phyloP scores from a whole-genome alignment of 805 yeast species.

The Sporopachydermia quercuum region DNA sequence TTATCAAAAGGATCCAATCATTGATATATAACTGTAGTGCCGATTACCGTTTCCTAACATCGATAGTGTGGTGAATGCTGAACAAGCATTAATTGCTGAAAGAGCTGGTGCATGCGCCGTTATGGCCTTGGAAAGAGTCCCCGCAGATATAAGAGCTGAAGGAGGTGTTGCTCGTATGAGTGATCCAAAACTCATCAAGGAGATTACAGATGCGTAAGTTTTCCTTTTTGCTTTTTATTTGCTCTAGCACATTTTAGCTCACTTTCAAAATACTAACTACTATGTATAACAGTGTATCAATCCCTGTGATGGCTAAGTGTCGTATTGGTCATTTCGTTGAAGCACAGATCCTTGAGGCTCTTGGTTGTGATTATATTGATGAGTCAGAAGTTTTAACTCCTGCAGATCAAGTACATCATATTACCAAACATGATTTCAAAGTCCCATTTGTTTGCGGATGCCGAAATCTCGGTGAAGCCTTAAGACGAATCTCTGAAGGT shows the following conservation, averaged over 20 bases:
- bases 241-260: slow-evolving; percentile 3
- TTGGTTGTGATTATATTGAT: slow-evolving; percentile 67
- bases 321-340: slow-evolving; percentile 76
- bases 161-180: slow-evolving; percentile 82
- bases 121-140: slow-evolving; percentile 76
- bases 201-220: slow-evolving; percentile 42
- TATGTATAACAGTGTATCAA: slow-evolving; percentile 25
- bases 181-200: slow-evolving; percentile 66
- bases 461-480: slow-evolving; percentile 66
- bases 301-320: slow-evolving; percentile 77
- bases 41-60: no score
- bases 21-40: no score
- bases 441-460: slow-evolving; percentile 82
- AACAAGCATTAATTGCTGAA: slow-evolving; percentile 71
- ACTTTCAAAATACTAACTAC: slow-evolving; percentile 22
- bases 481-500: slow-evolving; percentile 66
- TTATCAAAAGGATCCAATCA: slow-evolving; percentile 4
- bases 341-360: slow-evolving; percentile 60
- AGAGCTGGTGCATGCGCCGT: slow-evolving; percentile 81
- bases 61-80: slow-evolving; percentile 55
- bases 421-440: slow-evolving; percentile 40
- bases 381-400: slow-evolving; percentile 78
- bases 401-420: slow-evolving; percentile 58
- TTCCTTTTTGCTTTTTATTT: slow-evolving; percentile 1
- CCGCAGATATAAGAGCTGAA: slow-evolving; percentile 71